Percentiles rank a stretch among this genome's conserved stretches.
Conservation (phyloP, 2,329 filamentous ascomycete species). For the Hymenoscyphus infarciens region DNA sequence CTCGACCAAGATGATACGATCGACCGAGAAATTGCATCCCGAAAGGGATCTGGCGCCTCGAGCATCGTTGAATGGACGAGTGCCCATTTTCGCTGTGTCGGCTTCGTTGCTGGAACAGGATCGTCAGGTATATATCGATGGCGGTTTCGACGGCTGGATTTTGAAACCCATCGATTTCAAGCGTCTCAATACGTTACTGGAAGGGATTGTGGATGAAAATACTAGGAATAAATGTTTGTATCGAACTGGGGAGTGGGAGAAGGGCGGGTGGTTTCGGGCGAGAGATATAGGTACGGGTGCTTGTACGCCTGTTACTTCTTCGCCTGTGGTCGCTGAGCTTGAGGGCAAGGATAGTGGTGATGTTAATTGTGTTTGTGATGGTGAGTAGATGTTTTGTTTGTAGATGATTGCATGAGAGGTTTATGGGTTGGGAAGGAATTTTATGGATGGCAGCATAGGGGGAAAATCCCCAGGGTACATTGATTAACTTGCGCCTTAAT, state of each 20-base stretch:
- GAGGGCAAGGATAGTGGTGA: too few species aligned
- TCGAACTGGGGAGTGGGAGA: slow-evolving; percentile 70
- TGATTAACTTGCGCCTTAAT: too few species aligned
- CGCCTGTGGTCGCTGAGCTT: not conserved
- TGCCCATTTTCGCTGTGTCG: slow-evolving; percentile 84
- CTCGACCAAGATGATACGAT: slow-evolving; percentile 80
- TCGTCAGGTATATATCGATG: slow-evolving; percentile 64
- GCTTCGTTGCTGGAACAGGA: slow-evolving; percentile 74
- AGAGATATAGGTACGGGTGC: not conserved
- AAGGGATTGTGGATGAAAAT: slow-evolving; percentile 61
- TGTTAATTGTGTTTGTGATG: too few species aligned
- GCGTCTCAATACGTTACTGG: slow-evolving; percentile 64
- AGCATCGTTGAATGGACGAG: slow-evolving; percentile 57
- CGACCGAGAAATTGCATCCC: slow-evolving; percentile 56
- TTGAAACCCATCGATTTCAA: slow-evolving; percentile 83
- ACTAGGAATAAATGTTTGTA: slow-evolving; percentile 64
- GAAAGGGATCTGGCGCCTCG: slow-evolving; percentile 53
- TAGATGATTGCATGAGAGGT: too few species aligned
- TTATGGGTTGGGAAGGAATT: too few species aligned
- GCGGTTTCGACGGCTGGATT: slow-evolving; percentile 88
- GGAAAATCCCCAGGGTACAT: too few species aligned
- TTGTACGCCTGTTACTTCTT: not conserved
- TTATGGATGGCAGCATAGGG: too few species aligned
- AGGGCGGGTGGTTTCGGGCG: slow-evolving; percentile 73
- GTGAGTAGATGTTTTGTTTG: too few species aligned